Percentiles rank a stretch among this genome's conserved stretches.
phyloP scores from a whole-genome alignment of 768 basidiomycete species.

The Mycena venus region DNA sequence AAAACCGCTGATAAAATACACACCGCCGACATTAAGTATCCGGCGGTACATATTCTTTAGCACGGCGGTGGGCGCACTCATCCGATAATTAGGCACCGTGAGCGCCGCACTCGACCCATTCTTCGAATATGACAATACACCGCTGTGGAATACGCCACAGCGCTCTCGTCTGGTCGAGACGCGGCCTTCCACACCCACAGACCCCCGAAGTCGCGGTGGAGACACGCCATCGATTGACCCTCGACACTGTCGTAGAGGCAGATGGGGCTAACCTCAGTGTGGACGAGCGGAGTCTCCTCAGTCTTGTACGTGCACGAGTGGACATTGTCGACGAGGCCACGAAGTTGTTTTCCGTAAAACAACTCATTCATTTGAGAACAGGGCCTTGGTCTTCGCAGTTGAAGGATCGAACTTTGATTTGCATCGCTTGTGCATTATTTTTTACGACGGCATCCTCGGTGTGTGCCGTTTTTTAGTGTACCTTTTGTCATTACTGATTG shows the following conservation, averaged over 20 bases:
- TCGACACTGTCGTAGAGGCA: slow-evolving; percentile 62
- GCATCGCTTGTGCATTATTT: slow-evolving; percentile 84
- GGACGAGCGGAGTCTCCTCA: slow-evolving; percentile 79
- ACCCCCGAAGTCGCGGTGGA: no score
- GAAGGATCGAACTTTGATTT: slow-evolving; percentile 77
- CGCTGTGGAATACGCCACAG: no score
- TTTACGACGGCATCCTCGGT: slow-evolving; percentile 75
- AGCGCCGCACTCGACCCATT: no score
- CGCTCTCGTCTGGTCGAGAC: no score
- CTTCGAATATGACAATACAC: no score
- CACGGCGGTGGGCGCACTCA: no score
- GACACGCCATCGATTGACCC: no score
- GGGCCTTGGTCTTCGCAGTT: slow-evolving; percentile 85
- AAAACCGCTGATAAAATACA: no score
- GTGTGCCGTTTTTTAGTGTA: background rate
- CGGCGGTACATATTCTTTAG: no score
- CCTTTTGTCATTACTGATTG: background rate
- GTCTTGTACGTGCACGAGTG: slow-evolving; percentile 81
- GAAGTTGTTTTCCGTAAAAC: slow-evolving; percentile 26
- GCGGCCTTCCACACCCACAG: no score
- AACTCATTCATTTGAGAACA: slow-evolving; percentile 11
- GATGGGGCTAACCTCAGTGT: slow-evolving; percentile 84
- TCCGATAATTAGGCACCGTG: no score
- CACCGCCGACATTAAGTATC: no score
- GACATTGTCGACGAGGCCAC: slow-evolving; percentile 88